Base-by-base conservation (phyloP, 768 basidiomycete species). In the Clitopilus hobsonii region DNA sequence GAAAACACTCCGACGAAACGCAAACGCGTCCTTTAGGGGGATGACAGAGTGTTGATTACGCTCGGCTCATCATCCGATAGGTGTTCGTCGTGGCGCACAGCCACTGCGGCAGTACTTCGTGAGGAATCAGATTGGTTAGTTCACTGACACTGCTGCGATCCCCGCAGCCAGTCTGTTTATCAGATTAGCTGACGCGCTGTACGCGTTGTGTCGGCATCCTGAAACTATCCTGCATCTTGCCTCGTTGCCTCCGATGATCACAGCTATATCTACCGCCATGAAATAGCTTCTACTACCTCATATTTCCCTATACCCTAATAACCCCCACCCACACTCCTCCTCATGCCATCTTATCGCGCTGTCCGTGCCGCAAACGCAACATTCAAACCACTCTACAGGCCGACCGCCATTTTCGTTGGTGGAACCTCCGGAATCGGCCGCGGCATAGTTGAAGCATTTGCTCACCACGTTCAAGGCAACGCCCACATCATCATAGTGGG, bases 401-500 rank as follows among this genome's bases (percentile, higher is more conserved):
- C 74, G 22, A 62, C 67, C 14, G 73, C 71, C 8, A 62, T 75
- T 14, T 71, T 74, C 47, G 67, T 74, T 18, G 74, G 73, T 6
- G 75, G 74, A 2, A 74, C 73, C 5, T 71, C 73, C 5, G 79
- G 75, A 14, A 73, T 76, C 13, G 80, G 80, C 0, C 70, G 72
- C 54, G 74, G 70, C 0, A 72, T 77, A 59, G 76, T 74, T 1
- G 70, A 74, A 41, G 67, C 71, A 4, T 77, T 82, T 56, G 78
- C 74, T 4, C 57, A 61, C 1, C 67, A 74, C 62, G 76, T 74
- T 1, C 66, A 74, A 24, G 79, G 80, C 8, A 72, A 74, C 47
- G 71, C 72, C 6, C 74, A 75, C 53, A 79, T 82, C 63, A 62
- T 81, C 56, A 70, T 83, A 53, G 65, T 77, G 41, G 81, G 81